Conservation (phyloP, 192 early-diverging fungal species). For the Coemansia sp. region DNA sequence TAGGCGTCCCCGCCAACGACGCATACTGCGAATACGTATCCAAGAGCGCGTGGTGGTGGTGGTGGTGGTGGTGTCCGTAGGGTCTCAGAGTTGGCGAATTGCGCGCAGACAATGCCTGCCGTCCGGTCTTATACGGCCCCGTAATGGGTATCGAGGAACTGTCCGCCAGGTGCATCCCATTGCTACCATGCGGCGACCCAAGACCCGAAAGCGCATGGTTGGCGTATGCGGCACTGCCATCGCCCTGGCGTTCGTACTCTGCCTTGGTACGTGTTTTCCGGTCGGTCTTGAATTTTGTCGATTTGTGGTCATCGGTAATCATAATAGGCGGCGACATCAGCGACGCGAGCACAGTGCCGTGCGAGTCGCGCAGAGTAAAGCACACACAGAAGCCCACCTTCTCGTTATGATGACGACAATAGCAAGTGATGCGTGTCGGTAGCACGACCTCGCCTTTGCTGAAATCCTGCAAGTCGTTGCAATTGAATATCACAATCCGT, state of each 20-base stretch:
- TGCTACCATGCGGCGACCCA: slow-evolving; percentile 13
- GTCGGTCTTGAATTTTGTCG: slow-evolving; percentile 61
- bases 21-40: slow-evolving; percentile 53
- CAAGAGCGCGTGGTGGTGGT: slow-evolving; percentile 18
- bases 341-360: slow-evolving; percentile 63
- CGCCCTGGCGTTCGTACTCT: slow-evolving; percentile 51
- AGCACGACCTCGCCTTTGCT: slow-evolving; percentile 82
- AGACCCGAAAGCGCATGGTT: slow-evolving; percentile 41
- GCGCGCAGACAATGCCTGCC: slow-evolving; percentile 45
- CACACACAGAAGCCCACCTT: slow-evolving; percentile 90
- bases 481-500: slow-evolving; percentile 87
- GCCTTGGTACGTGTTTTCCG: slow-evolving; percentile 49
- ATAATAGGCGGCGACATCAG: slow-evolving; percentile 88
- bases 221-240: slow-evolving; percentile 37
- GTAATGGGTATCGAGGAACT: too few relatives aligned
- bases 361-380: slow-evolving; percentile 70
- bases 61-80: slow-evolving; percentile 25
- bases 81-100: slow-evolving; percentile 48
- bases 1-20: slow-evolving; percentile 45
- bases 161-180: slow-evolving; percentile 3
- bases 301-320: slow-evolving; percentile 99
- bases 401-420: slow-evolving; percentile 93
- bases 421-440: slow-evolving; percentile 93
- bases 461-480: slow-evolving; percentile 81
- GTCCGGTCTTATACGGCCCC: slow-evolving; percentile 2